These are phyloP conservation scores for Xylaria cubensis DNA, from an alignment of 495 filamentous ascomycete genomes.

Conservation along the genomic window DNA sequence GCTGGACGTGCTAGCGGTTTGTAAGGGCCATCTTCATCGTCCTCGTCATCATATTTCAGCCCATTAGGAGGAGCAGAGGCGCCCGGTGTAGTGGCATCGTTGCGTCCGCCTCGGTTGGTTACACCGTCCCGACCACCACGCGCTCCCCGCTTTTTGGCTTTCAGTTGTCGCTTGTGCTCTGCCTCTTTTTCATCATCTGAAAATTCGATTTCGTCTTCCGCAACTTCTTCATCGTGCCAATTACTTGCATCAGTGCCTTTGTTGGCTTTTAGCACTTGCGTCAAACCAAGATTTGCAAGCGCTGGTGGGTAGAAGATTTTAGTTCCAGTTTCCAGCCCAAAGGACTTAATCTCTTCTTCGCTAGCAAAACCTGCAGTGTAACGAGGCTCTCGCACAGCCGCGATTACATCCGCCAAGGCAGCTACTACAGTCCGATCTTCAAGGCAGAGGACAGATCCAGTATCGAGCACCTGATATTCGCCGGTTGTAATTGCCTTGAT, in stretches of 20 bases:
- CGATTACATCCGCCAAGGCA: constrained; percentile 79
- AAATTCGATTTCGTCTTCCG: constrained; percentile 86
- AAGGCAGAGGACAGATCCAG: constrained; percentile 82
- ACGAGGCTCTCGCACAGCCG: constrained; percentile 78
- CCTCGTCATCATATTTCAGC: constrained; percentile 62
- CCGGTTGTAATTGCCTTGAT: constrained; percentile 81
- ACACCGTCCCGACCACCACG: constrained; percentile 44
- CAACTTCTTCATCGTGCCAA: constrained; percentile 90
- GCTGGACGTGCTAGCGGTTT: constrained; percentile 70
- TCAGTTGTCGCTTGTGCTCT: constrained; percentile 70
- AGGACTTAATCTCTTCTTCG: constrained; percentile 67
- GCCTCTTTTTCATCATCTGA: constrained; percentile 95
- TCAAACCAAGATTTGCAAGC: constrained; percentile 82
- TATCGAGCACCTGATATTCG: constrained; percentile 82
- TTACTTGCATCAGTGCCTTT: constrained; percentile 95
- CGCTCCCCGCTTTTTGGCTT: constrained; percentile 64
- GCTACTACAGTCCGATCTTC: constrained; percentile 77
- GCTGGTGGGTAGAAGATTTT: constrained; percentile 77
- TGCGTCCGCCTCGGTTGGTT: constrained; percentile 40
- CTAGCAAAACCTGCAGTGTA: constrained; percentile 78
- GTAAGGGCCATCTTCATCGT: constrained; percentile 72
- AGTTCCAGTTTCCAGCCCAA: constrained; percentile 67
- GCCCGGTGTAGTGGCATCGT: constrained; percentile 46
- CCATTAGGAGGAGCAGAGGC: constrained; percentile 38
- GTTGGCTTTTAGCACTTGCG: constrained; percentile 72